Evolutionary conservation across 176 grass and related monocot genomes (phyloP), one percentile per base, ranked within the genome.

Genomic region (Rhynchospora tenuis): DNA sequence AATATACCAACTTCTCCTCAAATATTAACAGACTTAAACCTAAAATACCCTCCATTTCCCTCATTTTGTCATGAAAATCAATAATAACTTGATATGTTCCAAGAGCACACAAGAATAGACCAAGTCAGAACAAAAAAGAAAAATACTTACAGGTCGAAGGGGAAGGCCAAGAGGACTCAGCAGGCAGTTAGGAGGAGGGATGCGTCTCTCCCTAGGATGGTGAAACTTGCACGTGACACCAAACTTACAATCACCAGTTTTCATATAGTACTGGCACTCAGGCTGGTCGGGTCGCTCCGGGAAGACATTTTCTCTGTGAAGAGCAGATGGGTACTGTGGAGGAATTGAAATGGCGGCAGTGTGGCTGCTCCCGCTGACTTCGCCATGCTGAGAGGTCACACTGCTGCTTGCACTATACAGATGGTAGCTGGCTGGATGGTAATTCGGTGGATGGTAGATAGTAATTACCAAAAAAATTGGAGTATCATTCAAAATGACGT

Each of bases 181-280:
- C 73, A 89, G 59, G 84, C 97, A 99, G 76, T 99, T 84, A 42
- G 97, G 97, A 74, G 93, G 70, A 52, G 97, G 91, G 73, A 94
- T 29, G 62, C 85, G 80, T 48, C 97, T 87, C 85, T 96, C 93
- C 12, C 72, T 86, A 17, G 97, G 97, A 93, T 99, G 97, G 86
- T 99, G 89, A 80, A 99, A 99, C 85, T 96, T 99, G 89, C 97
- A 99, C 4, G 87, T 91, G 68, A 89, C 91, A 61, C 97, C 97
- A 66, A 99, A 99, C 72, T 99, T 99, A 83, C 97, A 99, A 81
- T 99, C 97, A 83, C 97, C 97, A 26, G 97, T 99, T 90, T 99
- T 99, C 91, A 99, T 95, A 83, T 99, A 99, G 84, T 95, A 99
- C 77, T 96, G 93, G 22, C 97, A 99, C 91, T 99, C 93, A 52